Base-by-base conservation (phyloP, 345 rosid genomes). In the Eucalyptus microcorys region DNA sequence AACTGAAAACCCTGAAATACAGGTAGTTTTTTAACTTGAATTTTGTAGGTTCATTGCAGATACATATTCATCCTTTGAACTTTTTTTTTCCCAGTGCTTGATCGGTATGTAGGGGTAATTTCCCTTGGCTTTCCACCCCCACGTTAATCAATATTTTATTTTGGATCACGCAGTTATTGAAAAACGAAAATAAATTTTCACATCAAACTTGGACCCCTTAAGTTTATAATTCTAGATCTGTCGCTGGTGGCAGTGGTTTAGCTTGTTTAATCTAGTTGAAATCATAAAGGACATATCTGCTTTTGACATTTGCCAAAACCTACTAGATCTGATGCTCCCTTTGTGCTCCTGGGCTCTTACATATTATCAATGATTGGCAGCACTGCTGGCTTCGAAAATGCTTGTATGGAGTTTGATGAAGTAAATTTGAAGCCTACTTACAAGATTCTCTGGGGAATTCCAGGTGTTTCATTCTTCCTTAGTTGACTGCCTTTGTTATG, bases 361-460 rank as follows among this genome's bases (percentile, higher is more conserved):
- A 32, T 40, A 34, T 45, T 61, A 81, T 76, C 26, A 80, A 87
- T 90, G 43, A 37, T 88, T 90, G 88, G 88, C 93, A 97, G 99
- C 89, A 93, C 97, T 88, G 92, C 93, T 85, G 91, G 90, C 85
- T 96, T 97, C 80, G 99, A 97, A 92, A 96, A 97, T 92, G 99
- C 99, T 90, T 97, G 97, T 91, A 94, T 97, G 99, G 99, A 96
- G 95, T 97, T 96, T 87, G 99, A 96, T 92, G 98, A 96, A 89
- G 95, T 92, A 87, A 96, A 96, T 89, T 92, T 96, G 88, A 95
- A 92, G 91, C 99, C 99, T 86, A 97, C 99, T 88, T 96, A 94
- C 93, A 96, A 93, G 93, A 94, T 97, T 88, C 94, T 97, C 49
- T 97, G 99, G 99, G 99, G 99, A 90, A 94, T 97, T 90, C 99